phyloP scores from a whole-genome alignment of 78 protist genomes.

The Fonticula alba region DNA sequence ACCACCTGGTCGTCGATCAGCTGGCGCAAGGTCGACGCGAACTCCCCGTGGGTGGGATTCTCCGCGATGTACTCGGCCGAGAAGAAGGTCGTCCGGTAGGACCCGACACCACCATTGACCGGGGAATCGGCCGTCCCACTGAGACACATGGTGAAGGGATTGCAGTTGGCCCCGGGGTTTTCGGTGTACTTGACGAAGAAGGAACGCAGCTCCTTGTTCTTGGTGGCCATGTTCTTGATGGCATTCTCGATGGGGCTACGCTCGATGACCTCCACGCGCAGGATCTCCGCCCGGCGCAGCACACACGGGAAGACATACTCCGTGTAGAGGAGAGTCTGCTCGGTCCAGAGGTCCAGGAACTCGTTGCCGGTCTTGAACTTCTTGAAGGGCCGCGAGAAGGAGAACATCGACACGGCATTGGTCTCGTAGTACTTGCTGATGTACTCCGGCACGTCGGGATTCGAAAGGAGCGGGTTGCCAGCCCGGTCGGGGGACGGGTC shows the following conservation, averaged over 20 bases:
- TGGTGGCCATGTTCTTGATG: not conserved
- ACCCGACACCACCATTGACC: no score
- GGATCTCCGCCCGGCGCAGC: not conserved
- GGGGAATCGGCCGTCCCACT: no score
- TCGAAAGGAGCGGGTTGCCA: not conserved
- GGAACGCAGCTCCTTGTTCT: conserved; percentile 4
- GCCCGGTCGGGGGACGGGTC: not conserved
- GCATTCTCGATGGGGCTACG: not conserved
- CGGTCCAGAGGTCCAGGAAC: not conserved
- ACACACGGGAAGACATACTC: not conserved
- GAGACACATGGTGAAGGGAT: no score
- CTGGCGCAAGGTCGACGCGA: no score
- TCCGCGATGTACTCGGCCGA: no score
- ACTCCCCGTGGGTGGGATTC: no score
- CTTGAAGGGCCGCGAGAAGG: not conserved
- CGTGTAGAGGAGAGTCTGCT: not conserved
- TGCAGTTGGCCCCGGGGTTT: no score
- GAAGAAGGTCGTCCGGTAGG: no score
- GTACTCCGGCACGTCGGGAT: not conserved
- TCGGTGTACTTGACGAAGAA: no score
- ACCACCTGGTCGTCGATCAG: no score
- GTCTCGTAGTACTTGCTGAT: not conserved
- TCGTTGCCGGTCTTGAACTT: not conserved
- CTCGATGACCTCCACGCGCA: not conserved
- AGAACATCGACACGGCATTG: not conserved